Evolutionary conservation across 257 asterid species (phyloP).

Genomic region (Nicotiana noctiflora): DNA sequence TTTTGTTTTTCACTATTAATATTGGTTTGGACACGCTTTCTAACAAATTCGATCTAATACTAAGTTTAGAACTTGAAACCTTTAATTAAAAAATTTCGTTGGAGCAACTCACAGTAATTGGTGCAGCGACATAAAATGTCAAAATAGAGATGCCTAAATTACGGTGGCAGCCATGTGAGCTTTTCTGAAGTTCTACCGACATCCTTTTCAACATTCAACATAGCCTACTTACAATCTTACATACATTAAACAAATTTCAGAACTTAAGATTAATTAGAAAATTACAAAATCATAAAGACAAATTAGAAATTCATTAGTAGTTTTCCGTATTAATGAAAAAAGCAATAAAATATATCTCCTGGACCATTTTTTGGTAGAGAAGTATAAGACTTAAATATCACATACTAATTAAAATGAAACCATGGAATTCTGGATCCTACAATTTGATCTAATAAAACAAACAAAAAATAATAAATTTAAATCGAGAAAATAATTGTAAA

Average conservation of each 20-base stretch:
- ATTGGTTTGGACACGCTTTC: rapidly evolving
- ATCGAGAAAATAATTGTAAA: neutral
- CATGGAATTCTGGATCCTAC: conserved; percentile 4
- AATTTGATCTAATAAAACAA: neutral
- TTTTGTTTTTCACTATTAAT: too few species aligned
- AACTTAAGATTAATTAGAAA: neutral
- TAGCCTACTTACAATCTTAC: neutral
- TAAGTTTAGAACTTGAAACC: rapidly evolving
- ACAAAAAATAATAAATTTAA: neutral
- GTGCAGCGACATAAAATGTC: neutral
- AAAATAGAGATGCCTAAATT: neutral
- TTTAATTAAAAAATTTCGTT: neutral
- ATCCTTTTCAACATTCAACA: neutral
- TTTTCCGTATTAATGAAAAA: too few species aligned
- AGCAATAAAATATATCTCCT: neutral
- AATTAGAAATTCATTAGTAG: too few species aligned
- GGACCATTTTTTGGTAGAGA: neutral
- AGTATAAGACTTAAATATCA: neutral
- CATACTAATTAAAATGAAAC: neutral
- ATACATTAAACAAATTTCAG: neutral
- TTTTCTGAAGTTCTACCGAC: neutral
- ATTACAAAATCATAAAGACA: too few species aligned
- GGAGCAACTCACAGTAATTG: neutral
- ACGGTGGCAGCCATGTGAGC: neutral
- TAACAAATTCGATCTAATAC: too few species aligned